Base-by-base conservation (phyloP, 176 grass and related monocot genomes). In the Elymus sibiricus region DNA sequence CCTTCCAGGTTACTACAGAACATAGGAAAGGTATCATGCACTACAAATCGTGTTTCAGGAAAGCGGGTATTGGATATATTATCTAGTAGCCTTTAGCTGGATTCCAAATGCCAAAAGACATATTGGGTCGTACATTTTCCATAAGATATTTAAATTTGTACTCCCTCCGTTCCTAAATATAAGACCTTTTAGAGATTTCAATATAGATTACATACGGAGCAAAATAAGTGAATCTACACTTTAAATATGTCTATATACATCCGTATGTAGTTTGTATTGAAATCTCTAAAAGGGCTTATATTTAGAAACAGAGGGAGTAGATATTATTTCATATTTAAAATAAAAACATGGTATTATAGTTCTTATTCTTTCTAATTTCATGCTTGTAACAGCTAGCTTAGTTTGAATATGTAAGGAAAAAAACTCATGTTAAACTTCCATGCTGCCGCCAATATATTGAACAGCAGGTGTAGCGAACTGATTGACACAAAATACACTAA, bases 1-100 rank as follows among this genome's bases (percentile, higher is more conserved):
- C 31, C 38, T 64, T 65, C 80, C 65, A 84, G 37, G 70, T 55
- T 76, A 74, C 9, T 81, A 83, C 42, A 74, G 28, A 70, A 91
- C 15, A 77, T 25, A 69, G 32, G 56, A 47, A 61, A 84, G 9
- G 1, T 49, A 80, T 31, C 61, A 79, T 25, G 21, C 17, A 25
- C 9, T 34, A 58, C 25, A 71, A 64, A 79, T 16, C 51, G 67
- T 29, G 35, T 25, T 55, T 83, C n/a, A 31, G 32, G 21, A 51
- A 64, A 83, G 73, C 10, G 32, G 5, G 55, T 35, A 47, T 16
- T n/a, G 16, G 47, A 67, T 61, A 8, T 60, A 63, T 24, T 24
- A 51, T n/a, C 76, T 47, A 2, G 24, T 64, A 28, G 3, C 51
- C 53, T 70, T 31, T 62, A 38, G 67, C 39, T 22, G 19, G 63